Conservation (phyloP, 1,139 yeast species). For the Tardiomyces depauwii region DNA sequence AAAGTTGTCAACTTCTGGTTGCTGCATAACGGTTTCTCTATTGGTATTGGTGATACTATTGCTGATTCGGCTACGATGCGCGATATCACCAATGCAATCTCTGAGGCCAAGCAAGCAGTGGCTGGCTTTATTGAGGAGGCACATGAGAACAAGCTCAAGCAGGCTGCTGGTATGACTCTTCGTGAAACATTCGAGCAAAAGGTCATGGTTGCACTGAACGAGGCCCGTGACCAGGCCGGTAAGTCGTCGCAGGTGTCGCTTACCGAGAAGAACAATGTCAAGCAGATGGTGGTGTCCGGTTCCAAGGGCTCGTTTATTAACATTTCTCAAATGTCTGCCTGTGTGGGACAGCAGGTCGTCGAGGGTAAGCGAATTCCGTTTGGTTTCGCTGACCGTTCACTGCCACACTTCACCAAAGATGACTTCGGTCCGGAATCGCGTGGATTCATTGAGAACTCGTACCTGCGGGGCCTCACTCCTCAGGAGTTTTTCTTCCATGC, state of each 20-base stretch:
- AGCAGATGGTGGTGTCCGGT: conserved; percentile 98
- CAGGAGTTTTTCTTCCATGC: conserved; percentile 99
- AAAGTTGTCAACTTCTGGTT: conserved; percentile 96
- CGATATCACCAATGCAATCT: conserved; percentile 82
- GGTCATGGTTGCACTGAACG: conserved; percentile 89
- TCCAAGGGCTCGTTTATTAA: conserved; percentile 98
- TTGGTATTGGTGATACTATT: conserved; percentile 99
- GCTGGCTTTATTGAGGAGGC: conserved; percentile 90
- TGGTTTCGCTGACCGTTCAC: conserved; percentile 90
- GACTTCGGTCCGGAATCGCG: conserved; percentile 97
- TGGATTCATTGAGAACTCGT: conserved; percentile 96
- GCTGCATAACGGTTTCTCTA: conserved; percentile 91
- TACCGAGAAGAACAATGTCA: conserved; percentile 89
- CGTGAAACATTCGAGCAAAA: conserved; percentile 98
- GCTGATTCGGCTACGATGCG: conserved; percentile 97
- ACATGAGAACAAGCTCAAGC: conserved; percentile 74
- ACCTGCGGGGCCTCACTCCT: conserved; percentile 94
- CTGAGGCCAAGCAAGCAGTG: conserved; percentile 85
- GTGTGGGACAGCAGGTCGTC: conserved; percentile 99
- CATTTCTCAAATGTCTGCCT: conserved; percentile 99
- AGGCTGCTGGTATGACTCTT: conserved; percentile 99
- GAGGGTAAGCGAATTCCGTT: conserved; percentile 99
- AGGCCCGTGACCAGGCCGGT: conserved; percentile 99
- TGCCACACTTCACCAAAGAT: conserved; percentile 97
- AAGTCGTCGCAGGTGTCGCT: conserved; percentile 94